Base-by-base conservation (phyloP, 768 basidiomycete species). In the Phlebiopsis gigantea region DNA sequence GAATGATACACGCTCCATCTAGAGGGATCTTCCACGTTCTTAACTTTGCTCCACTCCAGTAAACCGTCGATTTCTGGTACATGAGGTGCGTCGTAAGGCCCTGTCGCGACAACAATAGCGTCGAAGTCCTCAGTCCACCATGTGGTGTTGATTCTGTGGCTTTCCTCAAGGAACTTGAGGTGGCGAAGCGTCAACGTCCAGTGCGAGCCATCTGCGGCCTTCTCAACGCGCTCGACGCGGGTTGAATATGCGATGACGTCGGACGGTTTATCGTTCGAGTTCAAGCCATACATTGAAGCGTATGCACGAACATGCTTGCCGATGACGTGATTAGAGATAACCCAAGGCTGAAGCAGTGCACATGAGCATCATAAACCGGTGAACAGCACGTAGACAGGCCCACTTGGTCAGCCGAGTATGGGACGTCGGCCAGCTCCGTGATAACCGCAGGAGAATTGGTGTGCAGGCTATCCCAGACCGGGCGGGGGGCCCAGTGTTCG, bases 81-180 rank as follows among this genome's bases (percentile, higher is more conserved):
- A 45, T 69, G 66, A 6, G 72, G 66, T 7, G 69, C 65, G 19
- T 62, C 67, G 61, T 72, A 71, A 25, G 67, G 67, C 15, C 72
- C 73, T 0, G 67, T 63, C 21, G 68, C 70, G 24, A 69, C 62
- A 5, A 71, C 63, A 10, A 73, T 62, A 5, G 69, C 70, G 53
- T 72, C 71, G 54, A 73, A 71, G 17, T 68, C 66, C 53, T 71
- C 68, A 14, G 59, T 66, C 65, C 67, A 69, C 64, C 65, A 69
- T 1, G 58, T 56, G 21, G 59, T 63, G 30, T 68, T 66, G 56
- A 65, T 28, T 17, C 51, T 25, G 22, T 53, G 19, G 31, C 28
- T 28, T 21, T 53, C 51, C 3, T 34, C 30, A 14, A 41, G 30
- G 25, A 17, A 17, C n/a, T 34, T 34, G 30, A 34, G 28, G 19